These are phyloP conservation scores for Rubus idaeus DNA, from an alignment of 306 rosid genomes.

Conservation along the genomic window DNA sequence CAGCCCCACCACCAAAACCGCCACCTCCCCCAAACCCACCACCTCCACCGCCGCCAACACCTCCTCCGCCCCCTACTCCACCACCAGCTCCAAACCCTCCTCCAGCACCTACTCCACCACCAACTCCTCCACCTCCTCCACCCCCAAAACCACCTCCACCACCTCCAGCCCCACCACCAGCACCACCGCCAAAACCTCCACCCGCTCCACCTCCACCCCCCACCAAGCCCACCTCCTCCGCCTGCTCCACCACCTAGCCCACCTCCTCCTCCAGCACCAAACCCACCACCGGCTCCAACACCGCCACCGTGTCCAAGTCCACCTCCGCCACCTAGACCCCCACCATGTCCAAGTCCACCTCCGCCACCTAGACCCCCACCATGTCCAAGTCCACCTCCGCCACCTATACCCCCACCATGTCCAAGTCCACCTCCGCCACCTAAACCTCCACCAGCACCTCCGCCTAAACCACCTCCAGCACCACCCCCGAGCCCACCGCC, in stretches of 20 bases:
- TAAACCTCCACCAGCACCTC: constrained; percentile 20
- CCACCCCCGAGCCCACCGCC: constrained; percentile 23
- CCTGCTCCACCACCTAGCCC: constrained; percentile 30
- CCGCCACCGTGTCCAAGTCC: constrained; percentile 29
- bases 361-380: constrained; percentile 23
- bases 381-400: constrained; percentile 29
- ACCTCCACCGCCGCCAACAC: constrained; percentile 20
- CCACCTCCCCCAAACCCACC: constrained; percentile 28
- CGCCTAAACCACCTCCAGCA: constrained; percentile 28
- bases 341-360: constrained; percentile 22
- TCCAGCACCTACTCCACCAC: constrained; percentile 28
- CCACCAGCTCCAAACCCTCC: constrained; percentile 15
- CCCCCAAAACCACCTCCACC: constrained; percentile 22
- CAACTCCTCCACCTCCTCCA: constrained; percentile 24
- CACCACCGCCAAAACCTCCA: constrained; percentile 35
- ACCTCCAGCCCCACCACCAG: constrained; percentile 30
- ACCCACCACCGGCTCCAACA: constrained; percentile 27
- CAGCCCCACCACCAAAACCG: constrained; percentile 12
- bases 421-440: constrained; percentile 23
- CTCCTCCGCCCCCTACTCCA: constrained; percentile 20
- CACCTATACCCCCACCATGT: constrained; percentile 33
- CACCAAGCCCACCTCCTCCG: constrained; percentile 25
- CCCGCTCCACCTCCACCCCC: constrained; percentile 35
- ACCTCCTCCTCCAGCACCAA: constrained; percentile 33
- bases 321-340: constrained; percentile 21